Conservation (phyloP, 768 basidiomycete genomes). For the Lepiota subincarnata region DNA sequence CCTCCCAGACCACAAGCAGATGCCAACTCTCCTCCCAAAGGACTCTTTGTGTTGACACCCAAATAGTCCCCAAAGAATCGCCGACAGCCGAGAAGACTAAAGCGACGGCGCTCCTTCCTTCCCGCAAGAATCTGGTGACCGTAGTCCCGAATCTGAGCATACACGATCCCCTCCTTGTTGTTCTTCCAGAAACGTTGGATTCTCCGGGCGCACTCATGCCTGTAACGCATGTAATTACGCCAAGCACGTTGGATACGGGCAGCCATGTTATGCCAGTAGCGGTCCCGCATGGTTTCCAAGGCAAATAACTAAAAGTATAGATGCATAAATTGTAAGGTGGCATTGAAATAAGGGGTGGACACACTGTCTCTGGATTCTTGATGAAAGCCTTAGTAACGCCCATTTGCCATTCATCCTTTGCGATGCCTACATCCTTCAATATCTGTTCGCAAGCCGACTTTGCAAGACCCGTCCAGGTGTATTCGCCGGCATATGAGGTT, state of each 20-base stretch:
- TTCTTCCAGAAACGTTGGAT: conserved; percentile 99
- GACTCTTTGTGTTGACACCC: conserved; percentile 76
- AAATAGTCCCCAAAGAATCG: conserved; percentile 97
- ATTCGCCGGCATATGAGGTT: conserved; percentile 98
- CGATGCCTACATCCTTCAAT: conserved; percentile 91
- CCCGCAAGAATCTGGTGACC: conserved; percentile 90
- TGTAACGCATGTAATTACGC: conserved; percentile 94
- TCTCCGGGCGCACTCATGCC: conserved; percentile 88
- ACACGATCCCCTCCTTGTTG: conserved; percentile 91
- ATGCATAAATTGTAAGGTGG: conserved; percentile 3
- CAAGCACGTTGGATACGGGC: conserved; percentile 93
- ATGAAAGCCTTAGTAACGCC: conserved; percentile 98
- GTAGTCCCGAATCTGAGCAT: conserved; percentile 88
- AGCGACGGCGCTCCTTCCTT: conserved; percentile 90
- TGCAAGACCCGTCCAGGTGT: conserved; percentile 90
- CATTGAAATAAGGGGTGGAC: conserved; percentile 18
- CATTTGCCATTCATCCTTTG: conserved; percentile 99
- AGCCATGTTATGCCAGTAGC: conserved; percentile 99
- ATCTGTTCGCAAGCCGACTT: conserved; percentile 92
- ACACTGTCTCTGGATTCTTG: conserved; percentile 96
- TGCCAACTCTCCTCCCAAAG: conserved; percentile 74
- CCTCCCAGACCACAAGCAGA: conserved; percentile 70
- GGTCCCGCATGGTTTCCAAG: conserved; percentile 96
- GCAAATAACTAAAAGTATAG: conserved; percentile 76
- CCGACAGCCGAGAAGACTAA: conserved; percentile 90